These are phyloP conservation scores for Neurospora sublineolata DNA, from an alignment of 495 filamentous ascomycete species.

Conservation along the genomic window DNA sequence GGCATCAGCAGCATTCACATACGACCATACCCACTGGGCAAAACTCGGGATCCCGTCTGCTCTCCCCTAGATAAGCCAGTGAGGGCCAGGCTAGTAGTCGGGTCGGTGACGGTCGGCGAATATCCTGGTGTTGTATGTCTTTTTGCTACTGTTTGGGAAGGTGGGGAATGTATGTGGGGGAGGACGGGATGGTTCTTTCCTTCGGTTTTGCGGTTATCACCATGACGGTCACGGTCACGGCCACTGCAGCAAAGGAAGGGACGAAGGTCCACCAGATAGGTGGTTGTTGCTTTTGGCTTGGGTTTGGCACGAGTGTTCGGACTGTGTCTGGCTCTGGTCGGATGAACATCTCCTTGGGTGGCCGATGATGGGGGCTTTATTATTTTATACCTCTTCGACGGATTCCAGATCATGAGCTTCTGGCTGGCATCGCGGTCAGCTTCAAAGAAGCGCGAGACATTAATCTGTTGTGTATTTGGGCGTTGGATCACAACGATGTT, in stretches of 20 bases:
- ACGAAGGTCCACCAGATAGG: neutral
- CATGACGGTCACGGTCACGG: too few relatives aligned
- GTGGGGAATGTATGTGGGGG: neutral
- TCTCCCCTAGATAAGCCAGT: constrained; percentile 34
- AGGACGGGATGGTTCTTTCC: neutral
- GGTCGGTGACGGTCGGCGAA: constrained; percentile 28
- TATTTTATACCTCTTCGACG: neutral
- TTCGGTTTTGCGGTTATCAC: neutral
- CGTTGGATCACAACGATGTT: neutral
- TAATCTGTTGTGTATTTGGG: neutral
- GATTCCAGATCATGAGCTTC: neutral
- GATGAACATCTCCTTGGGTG: neutral
- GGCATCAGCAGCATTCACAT: neutral
- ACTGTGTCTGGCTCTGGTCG: neutral
- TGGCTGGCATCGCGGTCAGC: neutral
- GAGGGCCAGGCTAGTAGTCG: constrained; percentile 30
- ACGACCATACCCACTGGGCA: constrained; percentile 1
- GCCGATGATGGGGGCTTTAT: neutral
- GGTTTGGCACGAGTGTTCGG: neutral
- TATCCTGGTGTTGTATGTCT: neutral
- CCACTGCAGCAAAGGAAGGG: neutral
- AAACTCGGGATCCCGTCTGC: constrained; percentile 39
- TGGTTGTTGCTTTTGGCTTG: neutral
- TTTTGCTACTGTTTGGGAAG: neutral
- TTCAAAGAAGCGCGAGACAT: neutral